Base-by-base conservation (phyloP, 345 rosid genomes). In the Acer saccharum region DNA sequence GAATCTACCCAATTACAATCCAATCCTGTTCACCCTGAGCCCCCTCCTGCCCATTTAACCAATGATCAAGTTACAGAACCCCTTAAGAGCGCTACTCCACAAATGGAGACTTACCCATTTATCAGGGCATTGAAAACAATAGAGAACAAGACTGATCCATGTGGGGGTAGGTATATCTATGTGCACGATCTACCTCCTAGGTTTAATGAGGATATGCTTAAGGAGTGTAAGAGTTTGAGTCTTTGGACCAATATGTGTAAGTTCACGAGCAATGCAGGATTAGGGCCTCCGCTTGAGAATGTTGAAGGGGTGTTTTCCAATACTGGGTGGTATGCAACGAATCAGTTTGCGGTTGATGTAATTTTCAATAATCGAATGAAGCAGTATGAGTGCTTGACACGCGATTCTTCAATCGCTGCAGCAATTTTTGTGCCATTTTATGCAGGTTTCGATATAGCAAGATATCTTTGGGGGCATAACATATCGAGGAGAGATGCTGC, bases 231-330 rank as follows among this genome's bases (percentile, higher is more conserved):
- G 82, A 93, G 88, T 78, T 89, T 91, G 86, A 91, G 98, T 79
- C 92, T 82, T 65, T 90, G 98, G 98, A 93, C 97, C 23, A 90
- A 95, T 72, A 95, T 95, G 98, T 95, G 97, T 48, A 93, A 91
- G 90, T 95, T 90, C 86, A 91, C 82, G 0, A 87, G 81, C 20
- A 90, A 90, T 78, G 94, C 94, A 4, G 98, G 97, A 66, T 79
- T 93, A 74, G 98, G 98, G 13, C 97, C 97, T 3, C 94, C 97
- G 0, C 84, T 93, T 46, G 90, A 93, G 88, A 93, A 93, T 76
- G 86, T 78, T 11, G 93, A 93, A 69, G 92, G 95, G 44, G 97
- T 93, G 79, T 92, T 95, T 75, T 92, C 97, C 0, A 88, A 90
- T 65, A 76, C 89, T 0, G 94, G 98, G 48, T 95, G 98, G 98